Percentiles rank a stretch among this genome's conserved stretches.
These are phyloP conservation scores for Acacia crassicarpa DNA, from an alignment of 306 rosid genomes.

Conservation along the genomic window DNA sequence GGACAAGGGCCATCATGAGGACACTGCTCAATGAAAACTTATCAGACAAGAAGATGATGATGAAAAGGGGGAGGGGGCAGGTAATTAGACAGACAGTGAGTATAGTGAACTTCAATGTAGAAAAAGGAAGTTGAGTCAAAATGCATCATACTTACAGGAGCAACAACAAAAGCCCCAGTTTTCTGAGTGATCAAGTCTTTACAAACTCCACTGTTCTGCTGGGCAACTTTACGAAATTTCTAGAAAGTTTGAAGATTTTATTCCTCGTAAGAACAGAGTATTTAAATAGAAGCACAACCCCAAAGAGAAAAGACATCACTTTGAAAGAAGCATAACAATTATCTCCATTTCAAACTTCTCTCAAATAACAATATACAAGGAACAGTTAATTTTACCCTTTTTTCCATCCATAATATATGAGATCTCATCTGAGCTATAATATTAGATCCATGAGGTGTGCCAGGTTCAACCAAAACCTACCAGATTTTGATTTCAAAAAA, in stretches of 20 bases:
- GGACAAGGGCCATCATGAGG: slow-evolving; percentile 96
- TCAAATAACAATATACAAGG: neutral
- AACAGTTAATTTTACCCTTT: slow-evolving; percentile 54
- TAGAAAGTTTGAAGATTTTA: slow-evolving; percentile 32
- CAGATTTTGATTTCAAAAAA: slow-evolving; percentile 33
- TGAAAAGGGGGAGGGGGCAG: neutral
- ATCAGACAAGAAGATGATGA: slow-evolving; percentile 7
- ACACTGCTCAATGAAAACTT: slow-evolving; percentile 59
- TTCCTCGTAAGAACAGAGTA: slow-evolving; percentile 17
- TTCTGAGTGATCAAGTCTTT: slow-evolving; percentile 67
- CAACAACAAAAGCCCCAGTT: slow-evolving; percentile 77
- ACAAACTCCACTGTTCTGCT: slow-evolving; percentile 40
- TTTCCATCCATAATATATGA: slow-evolving; percentile 93
- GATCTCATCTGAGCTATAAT: slow-evolving; percentile 96
- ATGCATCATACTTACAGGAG: slow-evolving; percentile 69
- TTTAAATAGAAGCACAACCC: slow-evolving; percentile 20
- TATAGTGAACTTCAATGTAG: neutral
- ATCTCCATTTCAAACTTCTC: slow-evolving; percentile 8
- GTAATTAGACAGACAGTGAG: neutral
- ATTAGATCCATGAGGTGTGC: slow-evolving; percentile 86
- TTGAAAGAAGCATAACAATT: neutral
- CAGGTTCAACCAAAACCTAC: slow-evolving; percentile 92
- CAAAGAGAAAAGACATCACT: neutral
- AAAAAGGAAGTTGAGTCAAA: slow-evolving; percentile 9
- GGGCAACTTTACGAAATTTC: slow-evolving; percentile 67